phyloP scores from a whole-genome alignment of 129 eudicot genomes.

The Flaveria linearis region DNA sequence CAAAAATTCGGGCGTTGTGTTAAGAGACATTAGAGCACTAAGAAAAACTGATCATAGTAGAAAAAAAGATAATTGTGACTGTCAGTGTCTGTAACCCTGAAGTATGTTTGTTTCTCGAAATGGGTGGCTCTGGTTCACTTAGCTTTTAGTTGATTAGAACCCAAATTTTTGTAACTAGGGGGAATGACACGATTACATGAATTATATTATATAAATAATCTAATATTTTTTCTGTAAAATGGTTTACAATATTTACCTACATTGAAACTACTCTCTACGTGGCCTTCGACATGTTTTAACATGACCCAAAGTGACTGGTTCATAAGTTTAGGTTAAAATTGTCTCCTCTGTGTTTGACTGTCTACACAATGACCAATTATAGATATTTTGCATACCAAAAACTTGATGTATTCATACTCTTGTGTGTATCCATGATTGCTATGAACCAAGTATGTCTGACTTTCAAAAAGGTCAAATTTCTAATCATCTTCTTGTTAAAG shows the following conservation, averaged over 20 bases:
- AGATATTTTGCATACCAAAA: neutral
- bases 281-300: neutral
- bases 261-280: neutral
- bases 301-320: neutral
- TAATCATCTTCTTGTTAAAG: slow-evolving; percentile 33
- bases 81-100: too few relatives aligned
- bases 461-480: neutral
- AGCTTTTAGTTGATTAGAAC: neutral
- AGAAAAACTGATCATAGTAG: too few relatives aligned
- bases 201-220: neutral
- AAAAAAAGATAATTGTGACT: too few relatives aligned
- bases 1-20: too few relatives aligned
- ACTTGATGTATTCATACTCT: slow-evolving; percentile 9
- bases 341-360: neutral
- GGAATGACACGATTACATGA: neutral
- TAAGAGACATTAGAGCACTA: too few relatives aligned
- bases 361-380: neutral
- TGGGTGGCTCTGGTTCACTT: neutral
- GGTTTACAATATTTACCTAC: neutral
- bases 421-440: slow-evolving; percentile 4
- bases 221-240: neutral
- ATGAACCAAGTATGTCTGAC: slow-evolving; percentile 8
- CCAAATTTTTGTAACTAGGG: neutral
- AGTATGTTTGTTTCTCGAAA: neutral
- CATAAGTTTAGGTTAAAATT: neutral